Conservation (phyloP, 2,329 filamentous ascomycete genomes). For the Penicillium occitanis region DNA sequence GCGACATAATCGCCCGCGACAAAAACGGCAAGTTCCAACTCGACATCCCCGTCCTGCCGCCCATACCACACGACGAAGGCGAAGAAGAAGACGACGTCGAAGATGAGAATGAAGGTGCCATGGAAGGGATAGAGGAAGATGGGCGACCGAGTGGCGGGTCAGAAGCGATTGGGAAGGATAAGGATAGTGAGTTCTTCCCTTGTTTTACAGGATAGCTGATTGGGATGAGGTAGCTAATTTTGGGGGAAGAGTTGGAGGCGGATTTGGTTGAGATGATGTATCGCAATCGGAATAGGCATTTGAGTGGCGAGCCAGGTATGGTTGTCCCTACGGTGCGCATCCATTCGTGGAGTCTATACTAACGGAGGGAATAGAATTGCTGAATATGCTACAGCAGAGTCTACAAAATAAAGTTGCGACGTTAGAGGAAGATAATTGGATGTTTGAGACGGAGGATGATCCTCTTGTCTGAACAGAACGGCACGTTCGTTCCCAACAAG, state of each 20-base stretch:
- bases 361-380: constrained; percentile 55
- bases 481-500: not conserved
- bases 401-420: constrained; percentile 70
- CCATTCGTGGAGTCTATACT: too few relatives aligned
- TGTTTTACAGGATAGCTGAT: not conserved
- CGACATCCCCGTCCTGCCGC: constrained; percentile 46
- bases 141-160: constrained; percentile 51
- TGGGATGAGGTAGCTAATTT: not conserved
- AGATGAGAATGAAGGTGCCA: constrained; percentile 34
- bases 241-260: constrained; percentile 45
- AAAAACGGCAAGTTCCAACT: constrained; percentile 51
- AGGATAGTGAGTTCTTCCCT: constrained; percentile 39
- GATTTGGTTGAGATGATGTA: constrained; percentile 47
- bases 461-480: constrained; percentile 28
- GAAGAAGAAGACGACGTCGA: constrained; percentile 39
- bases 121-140: constrained; percentile 51
- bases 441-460: constrained; percentile 72
- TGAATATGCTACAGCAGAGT: constrained; percentile 68
- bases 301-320: constrained; percentile 60
- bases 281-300: constrained; percentile 48
- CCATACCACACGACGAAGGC: constrained; percentile 37
- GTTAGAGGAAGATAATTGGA: constrained; percentile 83
- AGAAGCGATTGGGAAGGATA: constrained; percentile 36
- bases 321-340: not conserved
- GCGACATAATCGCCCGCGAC: constrained; percentile 53